Conservation (phyloP, 2,329 filamentous ascomycete genomes). For the Penicillium sp. region DNA sequence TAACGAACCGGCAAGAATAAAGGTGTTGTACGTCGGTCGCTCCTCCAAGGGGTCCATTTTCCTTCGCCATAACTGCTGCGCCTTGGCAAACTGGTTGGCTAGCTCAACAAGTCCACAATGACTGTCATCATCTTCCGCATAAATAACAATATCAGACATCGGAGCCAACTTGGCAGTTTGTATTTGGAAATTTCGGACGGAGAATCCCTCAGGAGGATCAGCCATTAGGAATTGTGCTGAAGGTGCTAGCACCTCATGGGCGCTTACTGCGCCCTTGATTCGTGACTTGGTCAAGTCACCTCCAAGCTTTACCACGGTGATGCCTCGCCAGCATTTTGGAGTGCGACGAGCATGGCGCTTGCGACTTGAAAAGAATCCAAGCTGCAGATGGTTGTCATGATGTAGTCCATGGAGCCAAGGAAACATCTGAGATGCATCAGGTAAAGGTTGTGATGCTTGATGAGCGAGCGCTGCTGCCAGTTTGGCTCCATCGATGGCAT, state of each 20-base stretch:
- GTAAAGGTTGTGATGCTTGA: constrained; percentile 73
- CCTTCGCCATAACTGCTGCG: constrained; percentile 73
- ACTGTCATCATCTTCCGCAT: constrained; percentile 68
- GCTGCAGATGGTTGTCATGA: constrained; percentile 80
- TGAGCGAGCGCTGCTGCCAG: constrained; percentile 74
- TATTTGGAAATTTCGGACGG: constrained; percentile 95
- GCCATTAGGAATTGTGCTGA: constrained; percentile 69
- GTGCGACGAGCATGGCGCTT: constrained; percentile 67
- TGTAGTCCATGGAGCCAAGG: constrained; percentile 96
- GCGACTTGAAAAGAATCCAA: constrained; percentile 81
- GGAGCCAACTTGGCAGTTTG: constrained; percentile 84
- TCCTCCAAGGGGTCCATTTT: constrained; percentile 58
- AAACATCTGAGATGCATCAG: constrained; percentile 82
- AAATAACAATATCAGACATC: constrained; percentile 88
- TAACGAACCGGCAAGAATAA: constrained; percentile 62
- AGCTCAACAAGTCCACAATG: constrained; percentile 64
- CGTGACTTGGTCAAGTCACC: constrained; percentile 71
- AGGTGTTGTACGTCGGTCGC: constrained; percentile 76
- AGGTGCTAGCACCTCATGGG: constrained; percentile 71
- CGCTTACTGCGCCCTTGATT: constrained; percentile 81
- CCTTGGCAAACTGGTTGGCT: constrained; percentile 64
- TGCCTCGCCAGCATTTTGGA: constrained; percentile 72
- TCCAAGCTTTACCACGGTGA: constrained; percentile 86
- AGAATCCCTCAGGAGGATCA: constrained; percentile 88
- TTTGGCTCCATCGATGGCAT: constrained; percentile 66